phyloP scores from a whole-genome alignment of 2,329 filamentous ascomycete genomes.

The Colletotrichum abscissum region DNA sequence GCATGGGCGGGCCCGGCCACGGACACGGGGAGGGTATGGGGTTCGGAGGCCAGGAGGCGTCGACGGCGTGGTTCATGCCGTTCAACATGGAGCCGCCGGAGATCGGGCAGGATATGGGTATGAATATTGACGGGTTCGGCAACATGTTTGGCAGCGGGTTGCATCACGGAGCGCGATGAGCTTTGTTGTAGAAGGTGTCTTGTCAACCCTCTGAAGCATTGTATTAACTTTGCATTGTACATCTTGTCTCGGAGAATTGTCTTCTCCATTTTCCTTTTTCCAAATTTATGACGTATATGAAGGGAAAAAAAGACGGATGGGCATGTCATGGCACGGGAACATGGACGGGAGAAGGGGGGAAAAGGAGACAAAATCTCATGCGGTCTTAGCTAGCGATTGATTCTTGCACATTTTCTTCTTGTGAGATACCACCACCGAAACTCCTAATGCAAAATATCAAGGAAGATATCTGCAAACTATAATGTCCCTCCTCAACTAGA shows the following conservation, averaged over 20 bases:
- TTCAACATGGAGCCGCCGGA: conserved; percentile 89
- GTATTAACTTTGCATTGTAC: conserved; percentile 11
- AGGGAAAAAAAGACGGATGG: not conserved
- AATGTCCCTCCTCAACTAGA: too few relatives aligned
- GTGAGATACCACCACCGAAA: conserved; percentile 19
- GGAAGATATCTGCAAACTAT: not conserved
- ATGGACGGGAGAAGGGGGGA: not conserved
- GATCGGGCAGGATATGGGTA: conserved; percentile 59
- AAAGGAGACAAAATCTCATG: not conserved
- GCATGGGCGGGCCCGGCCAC: conserved; percentile 44
- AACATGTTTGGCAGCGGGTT: conserved; percentile 56
- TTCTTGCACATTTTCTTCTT: conserved; percentile 9
- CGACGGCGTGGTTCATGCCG: conserved; percentile 89
- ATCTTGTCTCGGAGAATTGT: not conserved
- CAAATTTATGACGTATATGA: conserved; percentile 14
- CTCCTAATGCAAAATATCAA: conserved; percentile 1
- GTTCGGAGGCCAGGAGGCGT: conserved; percentile 55
- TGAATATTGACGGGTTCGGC: conserved; percentile 61
- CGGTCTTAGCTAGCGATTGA: conserved; percentile 14
- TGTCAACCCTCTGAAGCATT: not conserved
- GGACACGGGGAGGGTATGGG: conserved; percentile 36
- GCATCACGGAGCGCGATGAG: conserved; percentile 39
- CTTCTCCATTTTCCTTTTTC: not conserved
- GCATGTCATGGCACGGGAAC: not conserved
- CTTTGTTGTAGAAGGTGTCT: too few relatives aligned